Conservation (phyloP, 1,139 yeast genomes). For the Scheffersomyces titani region DNA sequence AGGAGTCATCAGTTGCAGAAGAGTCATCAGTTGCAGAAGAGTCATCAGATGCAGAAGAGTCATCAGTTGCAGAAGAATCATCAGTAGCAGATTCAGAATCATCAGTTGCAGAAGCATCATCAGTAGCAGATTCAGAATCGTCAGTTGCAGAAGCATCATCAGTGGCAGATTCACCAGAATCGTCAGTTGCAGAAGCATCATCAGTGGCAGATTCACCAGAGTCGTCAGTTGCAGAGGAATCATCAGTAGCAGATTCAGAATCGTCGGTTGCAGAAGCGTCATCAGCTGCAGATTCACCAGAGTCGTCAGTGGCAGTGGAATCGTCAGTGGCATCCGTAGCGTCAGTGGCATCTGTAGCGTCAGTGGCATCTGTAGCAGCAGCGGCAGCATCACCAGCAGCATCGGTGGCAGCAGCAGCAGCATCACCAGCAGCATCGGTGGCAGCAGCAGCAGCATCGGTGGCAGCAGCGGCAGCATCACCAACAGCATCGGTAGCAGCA, state of each 20-base stretch:
- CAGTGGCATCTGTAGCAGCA: constrained; percentile 8
- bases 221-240: constrained; percentile 47
- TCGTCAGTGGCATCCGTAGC: constrained; percentile 6
- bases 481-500: constrained; percentile 45
- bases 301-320: constrained; percentile 37
- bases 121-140: constrained; percentile 21
- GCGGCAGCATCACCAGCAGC: constrained; percentile 8
- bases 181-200: neutral
- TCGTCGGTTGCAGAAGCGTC: constrained; percentile 4
- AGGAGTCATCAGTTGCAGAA: constrained; percentile 3
- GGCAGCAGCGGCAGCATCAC: constrained; percentile 49
- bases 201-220: constrained; percentile 52
- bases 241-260: neutral
- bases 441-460: constrained; percentile 30
- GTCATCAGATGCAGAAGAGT: no score
- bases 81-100: constrained; percentile 36
- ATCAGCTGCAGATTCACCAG: constrained; percentile 66
- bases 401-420: constrained; percentile 9
- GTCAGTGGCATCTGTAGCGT: constrained; percentile 5
- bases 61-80: constrained; percentile 33
- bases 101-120: constrained; percentile 17
- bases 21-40: constrained; percentile 25
- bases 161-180: constrained; percentile 22
- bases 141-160: constrained; percentile 7
- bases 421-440: constrained; percentile 4